Percentiles rank a stretch among this genome's conserved stretches.
Conservation (phyloP, 345 rosid species). For the Aegle marmelos region DNA sequence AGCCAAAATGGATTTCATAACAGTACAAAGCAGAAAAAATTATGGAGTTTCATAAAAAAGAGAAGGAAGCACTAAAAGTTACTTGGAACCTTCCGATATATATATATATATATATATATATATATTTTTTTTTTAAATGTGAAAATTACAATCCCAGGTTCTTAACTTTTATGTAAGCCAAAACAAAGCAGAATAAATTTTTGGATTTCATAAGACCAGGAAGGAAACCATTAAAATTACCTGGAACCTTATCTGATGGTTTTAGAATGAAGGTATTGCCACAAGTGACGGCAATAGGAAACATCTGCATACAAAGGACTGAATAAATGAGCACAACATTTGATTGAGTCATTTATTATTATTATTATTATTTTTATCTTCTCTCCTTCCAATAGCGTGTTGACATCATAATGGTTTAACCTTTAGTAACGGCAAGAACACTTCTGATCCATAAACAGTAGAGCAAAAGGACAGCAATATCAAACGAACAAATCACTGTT, state of each 20-base stretch:
- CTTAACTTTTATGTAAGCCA: background rate
- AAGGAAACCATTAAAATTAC: slow-evolving; percentile 29
- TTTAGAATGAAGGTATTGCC: slow-evolving; percentile 89
- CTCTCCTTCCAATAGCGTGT: background rate
- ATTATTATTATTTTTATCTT: background rate
- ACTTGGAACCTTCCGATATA: slow-evolving; percentile 98
- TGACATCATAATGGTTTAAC: background rate
- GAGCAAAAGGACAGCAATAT: background rate
- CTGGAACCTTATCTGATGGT: slow-evolving; percentile 99
- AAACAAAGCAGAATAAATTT: background rate
- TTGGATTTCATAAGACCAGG: background rate
- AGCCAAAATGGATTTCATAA: background rate
- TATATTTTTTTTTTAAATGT: no score
- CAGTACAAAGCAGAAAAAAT: background rate
- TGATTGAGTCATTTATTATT: background rate
- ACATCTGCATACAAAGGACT: slow-evolving; percentile 64
- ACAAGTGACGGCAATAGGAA: slow-evolving; percentile 89
- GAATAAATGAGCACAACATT: background rate
- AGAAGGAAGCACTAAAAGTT: slow-evolving; percentile 5
- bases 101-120: no score
- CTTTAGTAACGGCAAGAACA: background rate
- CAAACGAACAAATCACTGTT: background rate
- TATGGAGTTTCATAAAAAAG: background rate
- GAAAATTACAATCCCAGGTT: background rate
- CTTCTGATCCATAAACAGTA: background rate